Evolutionary conservation across 2,329 filamentous ascomycete species (phyloP).

Genomic region (Aspergillus sp.): DNA sequence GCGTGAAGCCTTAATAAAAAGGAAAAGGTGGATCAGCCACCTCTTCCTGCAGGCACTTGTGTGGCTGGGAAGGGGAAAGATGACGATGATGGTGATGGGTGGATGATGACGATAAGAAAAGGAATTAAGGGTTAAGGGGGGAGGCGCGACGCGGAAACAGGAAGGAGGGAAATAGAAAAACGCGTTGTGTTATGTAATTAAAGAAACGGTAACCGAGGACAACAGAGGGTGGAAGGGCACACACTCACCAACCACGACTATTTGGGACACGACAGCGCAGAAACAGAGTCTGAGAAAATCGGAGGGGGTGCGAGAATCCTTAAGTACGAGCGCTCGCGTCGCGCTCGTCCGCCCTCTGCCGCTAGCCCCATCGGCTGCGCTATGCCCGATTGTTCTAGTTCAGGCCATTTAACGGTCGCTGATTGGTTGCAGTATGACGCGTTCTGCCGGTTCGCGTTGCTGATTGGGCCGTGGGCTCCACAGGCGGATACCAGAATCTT

Average conservation of each 20-base stretch:
- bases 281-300: constrained; percentile 32
- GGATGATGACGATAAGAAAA: neutral
- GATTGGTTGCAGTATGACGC: constrained; percentile 24
- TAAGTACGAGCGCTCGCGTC: constrained; percentile 32
- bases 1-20: neutral
- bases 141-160: neutral
- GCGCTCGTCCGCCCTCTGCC: constrained; percentile 26
- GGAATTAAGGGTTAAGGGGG: neutral
- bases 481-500: neutral
- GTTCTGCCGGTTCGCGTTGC: constrained; percentile 10
- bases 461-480: constrained; percentile 16
- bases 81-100: neutral
- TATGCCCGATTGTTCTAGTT: constrained; percentile 27
- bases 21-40: neutral
- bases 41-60: neutral
- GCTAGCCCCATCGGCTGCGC: constrained; percentile 30
- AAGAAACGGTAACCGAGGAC: constrained; percentile 6
- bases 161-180: neutral
- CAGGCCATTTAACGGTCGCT: constrained; percentile 20
- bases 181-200: constrained; percentile 1
- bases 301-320: constrained; percentile 35
- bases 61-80: neutral
- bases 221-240: constrained; percentile 1
- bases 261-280: neutral
- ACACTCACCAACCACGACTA: no score